Evolutionary conservation across 2,329 filamentous ascomycete species (phyloP).

Genomic region (Exophiala spinifera): DNA sequence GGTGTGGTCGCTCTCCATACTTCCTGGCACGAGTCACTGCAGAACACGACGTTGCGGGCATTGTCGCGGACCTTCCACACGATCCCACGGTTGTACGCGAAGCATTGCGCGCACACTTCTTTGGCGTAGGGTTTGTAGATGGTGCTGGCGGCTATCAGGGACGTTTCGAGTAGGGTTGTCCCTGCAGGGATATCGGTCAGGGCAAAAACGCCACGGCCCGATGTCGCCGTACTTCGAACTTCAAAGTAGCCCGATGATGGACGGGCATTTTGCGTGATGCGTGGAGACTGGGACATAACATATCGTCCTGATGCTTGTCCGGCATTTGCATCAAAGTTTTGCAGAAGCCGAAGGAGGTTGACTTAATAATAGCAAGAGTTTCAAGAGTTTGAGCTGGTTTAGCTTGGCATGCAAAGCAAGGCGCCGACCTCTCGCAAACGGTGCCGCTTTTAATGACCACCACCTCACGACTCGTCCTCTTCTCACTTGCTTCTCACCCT

Average conservation of each 20-base stretch:
- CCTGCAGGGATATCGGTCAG: background rate
- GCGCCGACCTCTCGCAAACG: no score
- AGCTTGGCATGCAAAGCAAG: no score
- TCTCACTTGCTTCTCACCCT: no score
- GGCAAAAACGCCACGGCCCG: constrained; percentile 10
- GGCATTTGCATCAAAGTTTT: no score
- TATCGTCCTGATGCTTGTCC: background rate
- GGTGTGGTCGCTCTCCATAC: constrained; percentile 3
- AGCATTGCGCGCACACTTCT: constrained; percentile 22
- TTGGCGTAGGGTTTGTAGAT: constrained; percentile 11
- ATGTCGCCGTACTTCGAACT: background rate
- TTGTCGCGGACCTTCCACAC: constrained; percentile 17
- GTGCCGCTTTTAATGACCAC: no score
- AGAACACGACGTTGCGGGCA: constrained; percentile 11
- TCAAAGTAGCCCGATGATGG: background rate
- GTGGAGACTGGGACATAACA: background rate
- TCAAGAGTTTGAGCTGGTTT: no score
- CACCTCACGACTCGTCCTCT: no score
- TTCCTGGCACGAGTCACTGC: constrained; percentile 7
- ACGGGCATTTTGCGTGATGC: background rate
- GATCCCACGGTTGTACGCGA: constrained; percentile 18
- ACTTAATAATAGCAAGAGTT: no score
- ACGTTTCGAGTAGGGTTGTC: constrained; percentile 9
- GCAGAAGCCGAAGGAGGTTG: no score
- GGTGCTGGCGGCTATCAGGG: constrained; percentile 5